A percentile compares a stretch with the other conserved stretches of the same genome.
Conservation (phyloP, 352 stramenopile genomes). For the Globisporangium nodosum region DNA sequence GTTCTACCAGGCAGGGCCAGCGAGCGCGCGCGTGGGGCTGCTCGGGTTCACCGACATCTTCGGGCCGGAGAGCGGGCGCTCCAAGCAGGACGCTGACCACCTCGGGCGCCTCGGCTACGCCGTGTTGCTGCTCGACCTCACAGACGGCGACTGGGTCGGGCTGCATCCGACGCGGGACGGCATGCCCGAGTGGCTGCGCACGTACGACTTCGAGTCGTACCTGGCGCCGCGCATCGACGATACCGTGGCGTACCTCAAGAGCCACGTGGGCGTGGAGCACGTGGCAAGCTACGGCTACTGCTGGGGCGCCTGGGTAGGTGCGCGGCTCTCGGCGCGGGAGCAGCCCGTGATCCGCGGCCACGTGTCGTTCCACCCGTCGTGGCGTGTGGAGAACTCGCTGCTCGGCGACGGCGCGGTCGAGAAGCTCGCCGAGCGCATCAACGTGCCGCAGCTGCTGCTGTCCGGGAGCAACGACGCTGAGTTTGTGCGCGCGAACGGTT, state of each 20-base stretch:
- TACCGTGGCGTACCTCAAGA: slow-evolving; percentile 24
- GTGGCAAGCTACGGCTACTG: slow-evolving; percentile 20
- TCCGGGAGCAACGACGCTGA: slow-evolving; percentile 33
- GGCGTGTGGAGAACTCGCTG: slow-evolving; percentile 27
- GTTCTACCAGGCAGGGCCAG: slow-evolving; percentile 11
- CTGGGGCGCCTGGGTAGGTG: slow-evolving; percentile 23
- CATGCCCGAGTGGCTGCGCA: no score
- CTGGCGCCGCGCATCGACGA: slow-evolving; percentile 1
- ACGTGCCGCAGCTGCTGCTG: slow-evolving; percentile 37
- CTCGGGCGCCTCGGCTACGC: slow-evolving; percentile 3
- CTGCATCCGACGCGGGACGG: no score
- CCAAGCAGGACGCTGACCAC: slow-evolving; percentile 13
- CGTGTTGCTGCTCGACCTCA: no score
- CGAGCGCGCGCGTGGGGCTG: slow-evolving; percentile 7
- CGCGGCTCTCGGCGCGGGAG: slow-evolving; percentile 10
- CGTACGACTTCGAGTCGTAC: no score
- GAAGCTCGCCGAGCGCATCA: slow-evolving; percentile 31
- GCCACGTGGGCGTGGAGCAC: slow-evolving; percentile 11
- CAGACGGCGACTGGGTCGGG: no score
- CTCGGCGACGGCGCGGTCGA: slow-evolving; percentile 25
- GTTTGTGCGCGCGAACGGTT: slow-evolving; percentile 23
- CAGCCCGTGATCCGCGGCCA: slow-evolving; percentile 19
- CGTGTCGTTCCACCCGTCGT: slow-evolving; percentile 24
- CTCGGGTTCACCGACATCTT: slow-evolving; percentile 20
- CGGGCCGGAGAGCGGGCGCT: slow-evolving; percentile 15